A percentile compares a stretch with the other conserved stretches of the same genome.
phyloP scores from a whole-genome alignment of 495 filamentous ascomycete species.

The Daldinia bambusicola region DNA sequence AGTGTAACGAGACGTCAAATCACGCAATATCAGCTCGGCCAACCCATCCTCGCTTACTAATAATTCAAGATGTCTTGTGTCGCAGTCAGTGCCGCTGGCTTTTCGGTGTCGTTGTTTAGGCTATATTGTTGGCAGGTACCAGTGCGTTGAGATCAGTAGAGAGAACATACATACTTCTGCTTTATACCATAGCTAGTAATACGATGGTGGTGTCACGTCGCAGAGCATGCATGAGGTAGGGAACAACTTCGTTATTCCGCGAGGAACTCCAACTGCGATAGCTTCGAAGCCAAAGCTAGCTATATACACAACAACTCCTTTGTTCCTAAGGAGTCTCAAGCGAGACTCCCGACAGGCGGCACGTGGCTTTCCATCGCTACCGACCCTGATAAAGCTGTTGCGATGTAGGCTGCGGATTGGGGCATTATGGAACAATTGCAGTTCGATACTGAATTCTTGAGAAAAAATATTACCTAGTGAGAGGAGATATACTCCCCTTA shows the following conservation, averaged over 20 bases:
- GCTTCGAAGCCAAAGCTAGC: too few species aligned
- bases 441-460: too few species aligned
- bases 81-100: background rate
- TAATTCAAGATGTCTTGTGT: background rate
- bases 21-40: background rate
- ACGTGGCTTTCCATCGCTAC: background rate
- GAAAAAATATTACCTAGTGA: too few species aligned
- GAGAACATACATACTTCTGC: background rate
- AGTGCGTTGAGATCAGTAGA: background rate
- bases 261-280: too few species aligned
- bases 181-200: background rate
- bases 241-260: too few species aligned
- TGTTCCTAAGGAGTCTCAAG: too few species aligned
- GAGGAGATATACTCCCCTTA: too few species aligned
- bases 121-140: background rate
- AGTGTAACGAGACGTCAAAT: background rate
- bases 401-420: background rate
- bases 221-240: too few species aligned
- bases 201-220: too few species aligned
- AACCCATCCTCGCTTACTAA: background rate
- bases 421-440: background rate
- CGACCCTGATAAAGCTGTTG: background rate
- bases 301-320: too few species aligned
- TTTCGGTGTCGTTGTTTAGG: background rate
- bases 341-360: too few species aligned